Percentiles rank a stretch among this genome's conserved stretches.
Conservation (phyloP, 768 basidiomycete genomes). For the Boletus huronensis region DNA sequence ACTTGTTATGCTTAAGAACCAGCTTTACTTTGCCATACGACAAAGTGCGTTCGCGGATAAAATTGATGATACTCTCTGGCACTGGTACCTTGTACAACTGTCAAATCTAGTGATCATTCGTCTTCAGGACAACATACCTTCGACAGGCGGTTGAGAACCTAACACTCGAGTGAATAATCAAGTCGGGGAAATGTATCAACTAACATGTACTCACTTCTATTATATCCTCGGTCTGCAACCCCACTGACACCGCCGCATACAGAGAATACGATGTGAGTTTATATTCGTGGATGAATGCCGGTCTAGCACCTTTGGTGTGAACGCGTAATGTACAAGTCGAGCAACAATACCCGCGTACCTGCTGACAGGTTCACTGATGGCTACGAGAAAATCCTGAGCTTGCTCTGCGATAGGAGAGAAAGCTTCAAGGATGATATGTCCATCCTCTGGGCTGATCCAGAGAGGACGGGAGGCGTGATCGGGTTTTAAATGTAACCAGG, state of each 20-base stretch:
- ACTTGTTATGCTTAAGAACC: slow-evolving; percentile 96
- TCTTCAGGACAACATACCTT: slow-evolving; percentile 41
- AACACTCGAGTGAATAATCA: slow-evolving; percentile 33
- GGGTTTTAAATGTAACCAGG: slow-evolving; percentile 79
- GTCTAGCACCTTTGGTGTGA: slow-evolving; percentile 47
- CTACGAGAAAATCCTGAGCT: slow-evolving; percentile 97
- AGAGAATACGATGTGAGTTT: slow-evolving; percentile 97
- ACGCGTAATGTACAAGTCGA: slow-evolving; percentile 28
- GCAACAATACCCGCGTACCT: slow-evolving; percentile 55
- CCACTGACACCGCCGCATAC: slow-evolving; percentile 98
- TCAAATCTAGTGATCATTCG: slow-evolving; percentile 6
- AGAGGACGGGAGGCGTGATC: slow-evolving; percentile 92
- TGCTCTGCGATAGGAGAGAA: slow-evolving; percentile 98
- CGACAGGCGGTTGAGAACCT: slow-evolving; percentile 79
- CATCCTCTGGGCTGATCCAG: slow-evolving; percentile 94
- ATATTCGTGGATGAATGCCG: slow-evolving; percentile 98
- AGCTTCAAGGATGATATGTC: slow-evolving; percentile 93
- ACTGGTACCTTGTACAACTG: slow-evolving; percentile 70
- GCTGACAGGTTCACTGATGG: slow-evolving; percentile 98
- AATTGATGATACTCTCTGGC: slow-evolving; percentile 77
- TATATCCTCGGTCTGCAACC: slow-evolving; percentile 95
- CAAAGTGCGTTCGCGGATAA: slow-evolving; percentile 90
- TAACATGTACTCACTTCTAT: slow-evolving; percentile 71
- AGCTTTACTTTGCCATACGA: slow-evolving; percentile 99
- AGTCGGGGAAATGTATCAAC: slow-evolving; percentile 16